These are phyloP conservation scores for Colletotrichum euphorbiae DNA, from an alignment of 2,329 filamentous ascomycete species.

Conservation along the genomic window DNA sequence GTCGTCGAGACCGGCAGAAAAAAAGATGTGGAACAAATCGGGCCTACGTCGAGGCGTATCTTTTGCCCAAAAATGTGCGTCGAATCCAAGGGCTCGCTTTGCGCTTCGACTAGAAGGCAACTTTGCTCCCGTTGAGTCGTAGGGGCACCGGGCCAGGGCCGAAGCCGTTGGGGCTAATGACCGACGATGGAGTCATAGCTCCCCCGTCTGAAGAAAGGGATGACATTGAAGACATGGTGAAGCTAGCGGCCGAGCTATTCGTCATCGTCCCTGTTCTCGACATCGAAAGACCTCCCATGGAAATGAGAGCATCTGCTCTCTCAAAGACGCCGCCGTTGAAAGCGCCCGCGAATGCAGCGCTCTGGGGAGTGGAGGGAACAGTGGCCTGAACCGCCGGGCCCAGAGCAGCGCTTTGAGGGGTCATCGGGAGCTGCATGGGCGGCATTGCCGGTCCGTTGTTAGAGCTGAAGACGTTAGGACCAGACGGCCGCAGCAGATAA, in stretches of 20 bases:
- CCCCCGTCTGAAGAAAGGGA: constrained; percentile 55
- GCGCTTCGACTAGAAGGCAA: constrained; percentile 49
- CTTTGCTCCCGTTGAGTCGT: constrained; percentile 53
- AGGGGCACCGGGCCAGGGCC: constrained; percentile 42
- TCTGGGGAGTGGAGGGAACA: constrained; percentile 77
- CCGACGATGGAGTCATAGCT: constrained; percentile 48
- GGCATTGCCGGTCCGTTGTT: constrained; percentile 46
- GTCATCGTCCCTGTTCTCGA: constrained; percentile 62
- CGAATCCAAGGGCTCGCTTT: constrained; percentile 37
- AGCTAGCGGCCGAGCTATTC: constrained; percentile 46
- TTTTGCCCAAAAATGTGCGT: constrained; percentile 32
- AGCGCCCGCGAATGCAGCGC: constrained; percentile 64
- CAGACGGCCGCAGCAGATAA: constrained; percentile 52
- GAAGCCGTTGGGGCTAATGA: constrained; percentile 48
- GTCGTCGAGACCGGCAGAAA: constrained; percentile 20
- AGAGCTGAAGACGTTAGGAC: constrained; percentile 40
- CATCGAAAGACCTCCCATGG: constrained; percentile 69
- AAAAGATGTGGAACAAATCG: background rate
- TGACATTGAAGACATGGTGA: constrained; percentile 49
- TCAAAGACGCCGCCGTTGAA: constrained; percentile 72
- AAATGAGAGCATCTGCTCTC: constrained; percentile 68
- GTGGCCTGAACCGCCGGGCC: constrained; percentile 93
- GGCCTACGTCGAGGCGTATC: constrained; percentile 7
- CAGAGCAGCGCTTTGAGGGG: constrained; percentile 87
- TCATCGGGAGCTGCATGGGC: constrained; percentile 74